phyloP scores from a whole-genome alignment of 257 asterid species.

The Coffea canephora region DNA sequence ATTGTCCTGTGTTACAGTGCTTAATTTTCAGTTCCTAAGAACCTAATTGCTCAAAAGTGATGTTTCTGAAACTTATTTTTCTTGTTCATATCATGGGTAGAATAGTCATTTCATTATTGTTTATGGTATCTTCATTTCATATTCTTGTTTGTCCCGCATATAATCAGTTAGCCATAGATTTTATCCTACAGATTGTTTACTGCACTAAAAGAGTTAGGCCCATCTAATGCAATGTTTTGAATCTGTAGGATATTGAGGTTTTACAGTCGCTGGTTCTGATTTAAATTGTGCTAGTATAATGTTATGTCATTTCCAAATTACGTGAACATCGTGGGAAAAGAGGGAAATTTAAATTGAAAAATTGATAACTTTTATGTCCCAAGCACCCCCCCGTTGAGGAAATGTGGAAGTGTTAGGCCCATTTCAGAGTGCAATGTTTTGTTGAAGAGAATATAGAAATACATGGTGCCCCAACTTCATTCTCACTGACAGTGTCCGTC shows the following conservation, averaged over 20 bases:
- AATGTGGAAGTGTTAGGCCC: background rate
- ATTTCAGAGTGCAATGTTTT: background rate
- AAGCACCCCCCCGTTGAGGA: background rate
- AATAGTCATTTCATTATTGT: background rate
- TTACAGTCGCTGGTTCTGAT: background rate
- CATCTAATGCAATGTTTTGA: background rate
- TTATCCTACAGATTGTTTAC: background rate
- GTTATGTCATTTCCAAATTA: background rate
- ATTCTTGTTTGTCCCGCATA: background rate
- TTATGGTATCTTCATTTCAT: background rate
- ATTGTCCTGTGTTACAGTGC: background rate
- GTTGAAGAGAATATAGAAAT: background rate
- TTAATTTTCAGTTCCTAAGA: background rate
- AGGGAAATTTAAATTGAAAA: background rate
- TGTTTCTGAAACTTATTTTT: background rate
- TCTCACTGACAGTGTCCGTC: background rate
- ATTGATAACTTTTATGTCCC: too few relatives aligned
- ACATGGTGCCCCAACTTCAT: background rate
- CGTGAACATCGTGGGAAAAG: background rate
- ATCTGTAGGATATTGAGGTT: background rate
- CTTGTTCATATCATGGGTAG: background rate
- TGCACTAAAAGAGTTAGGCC: background rate
- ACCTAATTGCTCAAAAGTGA: background rate
- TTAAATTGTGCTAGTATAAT: background rate
- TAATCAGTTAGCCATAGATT: background rate